phyloP scores from a whole-genome alignment of 1,139 yeast genomes.

The Blastobotrys illinoisensis region DNA sequence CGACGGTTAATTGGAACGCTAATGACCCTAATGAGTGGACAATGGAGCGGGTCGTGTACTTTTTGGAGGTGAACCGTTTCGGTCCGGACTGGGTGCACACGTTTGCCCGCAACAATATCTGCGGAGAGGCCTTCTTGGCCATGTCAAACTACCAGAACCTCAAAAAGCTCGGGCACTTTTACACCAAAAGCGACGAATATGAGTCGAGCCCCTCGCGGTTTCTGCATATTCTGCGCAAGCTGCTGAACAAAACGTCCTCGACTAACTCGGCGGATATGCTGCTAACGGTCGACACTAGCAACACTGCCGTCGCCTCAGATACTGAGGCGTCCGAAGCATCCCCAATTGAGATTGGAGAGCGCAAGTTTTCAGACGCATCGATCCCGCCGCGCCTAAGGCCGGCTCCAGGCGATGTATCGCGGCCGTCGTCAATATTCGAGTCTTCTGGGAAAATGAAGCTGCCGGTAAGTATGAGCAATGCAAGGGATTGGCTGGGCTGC shows the following conservation, averaged over 20 bases:
- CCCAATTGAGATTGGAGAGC: background rate
- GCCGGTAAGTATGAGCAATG: background rate
- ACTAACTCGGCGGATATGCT: constrained; percentile 9
- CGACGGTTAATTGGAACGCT: constrained; percentile 28
- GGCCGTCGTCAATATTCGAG: background rate
- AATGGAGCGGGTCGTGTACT: constrained; percentile 53
- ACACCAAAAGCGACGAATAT: constrained; percentile 37
- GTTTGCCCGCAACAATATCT: constrained; percentile 53
- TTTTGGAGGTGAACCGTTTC: constrained; percentile 66
- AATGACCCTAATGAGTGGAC: constrained; percentile 56
- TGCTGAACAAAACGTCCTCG: constrained; percentile 37
- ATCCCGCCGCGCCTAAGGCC: background rate
- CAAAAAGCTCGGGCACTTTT: constrained; percentile 36
- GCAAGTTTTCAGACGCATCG: background rate
- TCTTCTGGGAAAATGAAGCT: background rate
- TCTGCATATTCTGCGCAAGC: constrained; percentile 47
- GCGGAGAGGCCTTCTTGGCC: constrained; percentile 60
- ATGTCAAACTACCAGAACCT: constrained; percentile 63
- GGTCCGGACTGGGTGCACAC: constrained; percentile 67
- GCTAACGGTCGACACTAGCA: background rate
- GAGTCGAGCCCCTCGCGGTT: constrained; percentile 50
- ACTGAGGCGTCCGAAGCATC: background rate
- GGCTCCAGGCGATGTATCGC: background rate
- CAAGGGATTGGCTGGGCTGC: too few relatives aligned
- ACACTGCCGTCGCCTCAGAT: background rate